A percentile compares a stretch with the other conserved stretches of the same genome.
Conservation (phyloP, 2,329 filamentous ascomycete genomes). For the Cladorrhinum sp. region DNA sequence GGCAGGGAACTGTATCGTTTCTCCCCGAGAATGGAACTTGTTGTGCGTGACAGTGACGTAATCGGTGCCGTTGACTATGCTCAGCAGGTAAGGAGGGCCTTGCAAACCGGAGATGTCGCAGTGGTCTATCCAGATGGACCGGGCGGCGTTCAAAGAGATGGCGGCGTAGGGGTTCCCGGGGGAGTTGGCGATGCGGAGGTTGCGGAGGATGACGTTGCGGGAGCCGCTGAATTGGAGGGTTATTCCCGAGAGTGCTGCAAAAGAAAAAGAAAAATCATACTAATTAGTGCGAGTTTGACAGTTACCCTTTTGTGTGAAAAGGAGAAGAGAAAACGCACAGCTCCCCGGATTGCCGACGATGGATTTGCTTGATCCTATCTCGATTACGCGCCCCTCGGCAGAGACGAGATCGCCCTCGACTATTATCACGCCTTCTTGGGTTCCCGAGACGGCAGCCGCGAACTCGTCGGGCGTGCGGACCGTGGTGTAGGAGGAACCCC, state of each 20-base stretch:
- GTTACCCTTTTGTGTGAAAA: too few relatives aligned
- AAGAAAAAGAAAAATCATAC: slow-evolving; percentile 7
- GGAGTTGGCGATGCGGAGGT: slow-evolving; percentile 55
- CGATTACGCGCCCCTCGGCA: slow-evolving; percentile 35
- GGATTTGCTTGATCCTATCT: slow-evolving; percentile 46
- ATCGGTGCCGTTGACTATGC: slow-evolving; percentile 52
- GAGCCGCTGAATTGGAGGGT: slow-evolving; percentile 50
- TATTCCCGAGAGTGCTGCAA: slow-evolving; percentile 38
- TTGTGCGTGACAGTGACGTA: slow-evolving; percentile 13
- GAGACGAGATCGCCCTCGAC: slow-evolving; percentile 42
- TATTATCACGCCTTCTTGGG: slow-evolving; percentile 43
- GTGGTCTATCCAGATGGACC: slow-evolving; percentile 65
- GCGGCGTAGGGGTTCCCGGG: slow-evolving; percentile 46
- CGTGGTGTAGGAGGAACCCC: slow-evolving; percentile 35
- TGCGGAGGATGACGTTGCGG: slow-evolving; percentile 59
- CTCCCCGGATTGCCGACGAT: slow-evolving; percentile 42
- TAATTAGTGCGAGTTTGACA: too few relatives aligned
- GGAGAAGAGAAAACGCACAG: slow-evolving; percentile 27
- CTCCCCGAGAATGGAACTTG: slow-evolving; percentile 6
- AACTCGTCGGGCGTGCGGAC: slow-evolving; percentile 49
- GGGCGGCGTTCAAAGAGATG: slow-evolving; percentile 53
- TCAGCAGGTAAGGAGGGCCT: slow-evolving; percentile 55
- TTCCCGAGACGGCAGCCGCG: slow-evolving; percentile 44
- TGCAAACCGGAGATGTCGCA: slow-evolving; percentile 61
- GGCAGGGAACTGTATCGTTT: neutral